Conservation (phyloP, 2,329 filamentous ascomycete genomes). For the Madurella mycetomatis region DNA sequence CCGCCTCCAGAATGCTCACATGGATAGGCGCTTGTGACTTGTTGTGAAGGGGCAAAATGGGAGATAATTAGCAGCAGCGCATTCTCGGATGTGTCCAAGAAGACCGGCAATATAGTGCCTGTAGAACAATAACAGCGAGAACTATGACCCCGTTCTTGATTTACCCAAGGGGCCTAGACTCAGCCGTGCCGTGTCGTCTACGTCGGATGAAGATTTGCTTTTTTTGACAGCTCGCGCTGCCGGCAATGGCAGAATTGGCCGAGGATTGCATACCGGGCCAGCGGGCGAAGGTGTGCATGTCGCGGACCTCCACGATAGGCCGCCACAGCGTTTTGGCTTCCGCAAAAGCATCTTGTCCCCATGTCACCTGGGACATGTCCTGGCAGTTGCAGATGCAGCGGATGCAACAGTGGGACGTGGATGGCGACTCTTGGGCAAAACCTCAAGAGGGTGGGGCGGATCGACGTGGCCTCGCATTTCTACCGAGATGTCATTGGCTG, state of each 20-base stretch:
- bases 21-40: background rate
- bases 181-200: slow-evolving; percentile 6
- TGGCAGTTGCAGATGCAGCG: background rate
- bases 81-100: too few relatives aligned
- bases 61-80: background rate
- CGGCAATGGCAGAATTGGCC: background rate
- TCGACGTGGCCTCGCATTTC: slow-evolving; percentile 12
- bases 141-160: background rate
- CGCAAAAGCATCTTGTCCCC: background rate
- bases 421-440: slow-evolving; percentile 7
- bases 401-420: slow-evolving; percentile 7
- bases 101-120: too few relatives aligned
- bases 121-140: background rate
- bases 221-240: background rate
- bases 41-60: background rate
- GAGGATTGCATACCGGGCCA: background rate
- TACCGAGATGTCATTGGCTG: slow-evolving; percentile 12
- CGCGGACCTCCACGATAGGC: slow-evolving; percentile 4
- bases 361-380: too few relatives aligned
- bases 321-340: slow-evolving; percentile 13
- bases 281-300: background rate
- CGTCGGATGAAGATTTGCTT: slow-evolving; percentile 10
- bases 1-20: background rate
- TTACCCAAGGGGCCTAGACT: background rate
- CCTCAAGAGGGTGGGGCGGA: slow-evolving; percentile 9